Conservation (phyloP, 2,329 filamentous ascomycete genomes). For the Penicillium vulpinum region DNA sequence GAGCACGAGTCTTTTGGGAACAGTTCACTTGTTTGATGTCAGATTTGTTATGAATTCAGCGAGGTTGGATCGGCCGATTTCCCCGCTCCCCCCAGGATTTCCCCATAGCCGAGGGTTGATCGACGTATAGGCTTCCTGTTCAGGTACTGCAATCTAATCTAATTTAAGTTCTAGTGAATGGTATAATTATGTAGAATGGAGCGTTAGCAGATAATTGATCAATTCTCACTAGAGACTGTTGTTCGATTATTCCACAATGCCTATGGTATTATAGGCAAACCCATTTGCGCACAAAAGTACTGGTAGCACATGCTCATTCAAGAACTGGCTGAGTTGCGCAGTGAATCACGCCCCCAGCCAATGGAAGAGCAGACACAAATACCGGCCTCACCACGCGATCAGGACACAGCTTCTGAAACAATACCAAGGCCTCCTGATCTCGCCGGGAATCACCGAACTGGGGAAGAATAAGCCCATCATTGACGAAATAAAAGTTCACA, state of each 20-base stretch:
- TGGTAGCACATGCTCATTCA: background rate
- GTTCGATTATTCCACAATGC: background rate
- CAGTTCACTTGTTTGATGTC: background rate
- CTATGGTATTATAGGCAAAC: too few relatives aligned
- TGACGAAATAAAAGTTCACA: slow-evolving; percentile 34
- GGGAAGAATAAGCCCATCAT: slow-evolving; percentile 30
- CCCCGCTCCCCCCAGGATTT: slow-evolving; percentile 18
- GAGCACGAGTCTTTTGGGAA: background rate
- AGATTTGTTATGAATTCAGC: background rate
- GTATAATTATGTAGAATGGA: too few relatives aligned
- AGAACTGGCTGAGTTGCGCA: slow-evolving; percentile 29
- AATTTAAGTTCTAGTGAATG: background rate
- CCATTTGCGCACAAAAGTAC: too few relatives aligned
- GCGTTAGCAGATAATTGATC: too few relatives aligned
- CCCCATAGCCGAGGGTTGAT: slow-evolving; percentile 6
- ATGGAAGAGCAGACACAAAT: slow-evolving; percentile 23
- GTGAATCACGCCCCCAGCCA: slow-evolving; percentile 32
- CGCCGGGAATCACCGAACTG: slow-evolving; percentile 25
- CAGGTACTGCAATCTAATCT: background rate
- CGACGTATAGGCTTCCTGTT: slow-evolving; percentile 1
- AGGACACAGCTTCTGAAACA: slow-evolving; percentile 24
- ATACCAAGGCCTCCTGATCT: slow-evolving; percentile 22
- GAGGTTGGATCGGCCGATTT: slow-evolving; percentile 8
- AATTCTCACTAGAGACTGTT: too few relatives aligned
- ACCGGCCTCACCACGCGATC: slow-evolving; percentile 23